Base-by-base conservation (phyloP, 1,284 basidiomycete genomes). In the Austroboletus sp. region DNA sequence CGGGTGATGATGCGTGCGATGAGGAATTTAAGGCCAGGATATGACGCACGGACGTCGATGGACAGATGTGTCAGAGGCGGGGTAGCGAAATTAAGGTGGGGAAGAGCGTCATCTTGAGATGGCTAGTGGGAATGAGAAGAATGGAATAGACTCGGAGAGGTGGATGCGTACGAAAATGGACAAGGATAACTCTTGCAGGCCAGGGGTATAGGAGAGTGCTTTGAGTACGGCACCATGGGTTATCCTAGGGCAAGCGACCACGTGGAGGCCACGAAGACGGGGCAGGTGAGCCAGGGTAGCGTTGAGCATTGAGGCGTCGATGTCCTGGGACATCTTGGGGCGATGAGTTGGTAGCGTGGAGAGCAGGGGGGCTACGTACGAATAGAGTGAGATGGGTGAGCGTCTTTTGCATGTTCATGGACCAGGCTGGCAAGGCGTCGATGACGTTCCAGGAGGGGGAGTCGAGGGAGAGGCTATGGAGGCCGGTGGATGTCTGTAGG, bases 381-480 rank as follows among this genome's bases (percentile, higher is more conserved):
- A 67, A 76, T 33, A 86, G 58, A 0, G 76, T 76, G 51, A 86
- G 65, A 27, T 65, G 70, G 1, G 67, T 72, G 52, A 85, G 62
- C 0, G 73, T 75, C 9, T 53, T 57, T 34, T 65, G 60, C 35
- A 73, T 59, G 25, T 56, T 53, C 7, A 55, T 55, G 4, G 68
- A 57, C 84, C 84, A 87, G 25, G 52, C 60, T 3, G 82, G 79
- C 15, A 86, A 56, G 9, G 69, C 54, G 53, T 82, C 72, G 44
- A 82, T 64, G 12, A 80, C 62, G 53, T 73, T 74, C 77, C 79
- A 80, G 3, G 76, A 76, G n/a, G 76, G 74, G 42, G 65, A 68
- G 45, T 84, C 78, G 19, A 86, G 62, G 6, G 71, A 64, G 11
- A 87, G 57, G 25, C 60, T 71, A 16, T 67, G 66, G 26, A 85